phyloP scores from a whole-genome alignment of 495 filamentous ascomycete species.

The Penicillium odoratum region DNA sequence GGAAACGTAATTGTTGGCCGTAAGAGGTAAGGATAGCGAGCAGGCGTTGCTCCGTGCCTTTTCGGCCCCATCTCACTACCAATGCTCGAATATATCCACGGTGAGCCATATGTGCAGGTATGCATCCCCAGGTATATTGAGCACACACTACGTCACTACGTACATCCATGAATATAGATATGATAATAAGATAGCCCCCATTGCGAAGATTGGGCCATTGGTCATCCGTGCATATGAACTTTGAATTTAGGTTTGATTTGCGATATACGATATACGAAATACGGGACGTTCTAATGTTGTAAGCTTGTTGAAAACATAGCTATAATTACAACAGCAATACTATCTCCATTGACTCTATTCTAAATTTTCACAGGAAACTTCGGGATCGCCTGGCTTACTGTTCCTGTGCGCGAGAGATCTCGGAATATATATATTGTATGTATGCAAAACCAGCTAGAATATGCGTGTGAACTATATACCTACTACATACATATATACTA shows the following conservation, averaged over 20 bases:
- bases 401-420: too few species aligned
- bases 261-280: background rate
- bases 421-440: too few species aligned
- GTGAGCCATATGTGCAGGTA: too few species aligned
- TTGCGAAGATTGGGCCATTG: too few species aligned
- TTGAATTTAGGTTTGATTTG: background rate
- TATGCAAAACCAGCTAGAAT: too few species aligned
- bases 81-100: background rate
- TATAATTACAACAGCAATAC: background rate
- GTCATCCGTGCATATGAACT: background rate
- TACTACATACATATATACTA: too few species aligned
- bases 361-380: too few species aligned
- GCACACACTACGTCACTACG: background rate
- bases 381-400: too few species aligned
- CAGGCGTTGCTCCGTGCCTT: background rate
- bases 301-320: background rate
- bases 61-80: background rate
- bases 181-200: too few species aligned
- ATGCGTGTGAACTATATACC: too few species aligned
- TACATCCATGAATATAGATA: background rate
- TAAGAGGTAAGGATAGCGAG: background rate
- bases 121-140: too few species aligned
- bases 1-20: background rate
- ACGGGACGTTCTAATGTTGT: background rate
- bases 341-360: too few species aligned